Evolutionary conservation across 2,329 filamentous ascomycete species (phyloP), one percentile per base, ranked within the genome.

Genomic region (Fonsecaea erecta): DNA sequence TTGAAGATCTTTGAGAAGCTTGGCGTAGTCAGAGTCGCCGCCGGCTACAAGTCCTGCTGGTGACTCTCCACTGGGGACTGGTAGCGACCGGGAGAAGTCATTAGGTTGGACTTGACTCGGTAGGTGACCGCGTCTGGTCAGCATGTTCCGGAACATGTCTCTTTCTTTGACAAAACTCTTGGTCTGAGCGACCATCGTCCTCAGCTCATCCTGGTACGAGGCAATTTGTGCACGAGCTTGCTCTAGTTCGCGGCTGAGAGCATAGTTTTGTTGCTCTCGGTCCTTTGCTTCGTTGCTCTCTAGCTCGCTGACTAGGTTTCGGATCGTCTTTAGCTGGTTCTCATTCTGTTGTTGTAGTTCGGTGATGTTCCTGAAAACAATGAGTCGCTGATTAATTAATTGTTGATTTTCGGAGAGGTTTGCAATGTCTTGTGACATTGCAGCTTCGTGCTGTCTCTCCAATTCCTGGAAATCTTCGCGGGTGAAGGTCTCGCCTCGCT

Each of bases 121-220:
- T 75, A 79, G 88, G 77, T 87, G 85, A 18, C 87, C 86, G 64
- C 88, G 85, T 68, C 95, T 91, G 71, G 94, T 91, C 32, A 97
- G 85, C 82, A 98, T 93, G 59, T 93, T 92, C 24, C 94, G 89
- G 88, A 97, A 98, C 87, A 97, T 97, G 75, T 99, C 94, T 68
- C 95, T 89, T 79, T 99, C 95, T 73, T 93, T 92, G 75, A 95
- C 92, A 76, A 96, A 97, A 76, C 92, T 96, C 80, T 97, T 92
- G 69, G 93, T 91, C 63, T 93, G 91, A 32, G 90, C 88, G 51
- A 90, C 87, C 70, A 97, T 89, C 12, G 90, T 90, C 71, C 89
- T 87, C 59, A 96, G 87, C 75, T 97, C 93, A 69, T 97, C 94
- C 64, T 92, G 88, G 76, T 88, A 94, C 76, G 90, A 88, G 70